Conservation (phyloP, 2,329 filamentous ascomycete species). For the Nemania sp. region DNA sequence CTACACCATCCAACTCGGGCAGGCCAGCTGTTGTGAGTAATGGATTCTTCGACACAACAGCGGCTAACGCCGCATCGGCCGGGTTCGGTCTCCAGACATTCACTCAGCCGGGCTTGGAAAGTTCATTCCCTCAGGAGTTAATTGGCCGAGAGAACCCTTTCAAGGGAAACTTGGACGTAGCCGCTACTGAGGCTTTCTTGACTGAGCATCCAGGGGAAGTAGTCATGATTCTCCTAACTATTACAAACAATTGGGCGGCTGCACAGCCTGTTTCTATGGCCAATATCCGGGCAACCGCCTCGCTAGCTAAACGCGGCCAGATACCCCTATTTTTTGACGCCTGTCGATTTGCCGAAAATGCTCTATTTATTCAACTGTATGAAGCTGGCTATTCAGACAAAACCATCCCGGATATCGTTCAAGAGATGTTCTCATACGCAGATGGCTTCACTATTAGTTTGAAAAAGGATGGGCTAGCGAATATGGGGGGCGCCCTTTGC, state of each 20-base stretch:
- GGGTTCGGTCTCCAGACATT: constrained; percentile 40
- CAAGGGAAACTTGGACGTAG: constrained; percentile 41
- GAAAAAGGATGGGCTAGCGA: constrained; percentile 46
- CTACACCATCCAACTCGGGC: neutral
- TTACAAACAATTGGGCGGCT: constrained; percentile 46
- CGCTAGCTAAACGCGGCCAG: constrained; percentile 27
- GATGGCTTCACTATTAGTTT: constrained; percentile 45
- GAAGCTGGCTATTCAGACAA: constrained; percentile 40
- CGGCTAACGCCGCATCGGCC: constrained; percentile 38
- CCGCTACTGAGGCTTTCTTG: constrained; percentile 34
- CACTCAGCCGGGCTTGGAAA: constrained; percentile 37
- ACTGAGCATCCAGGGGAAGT: constrained; percentile 27
- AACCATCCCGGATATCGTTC: constrained; percentile 38
- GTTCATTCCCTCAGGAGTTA: constrained; percentile 36
- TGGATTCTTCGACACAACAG: constrained; percentile 45
- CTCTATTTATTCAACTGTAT: constrained; percentile 42
- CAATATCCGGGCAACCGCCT: constrained; percentile 40
- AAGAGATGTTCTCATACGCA: constrained; percentile 43
- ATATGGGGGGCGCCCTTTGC: constrained; percentile 43
- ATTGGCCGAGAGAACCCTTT: constrained; percentile 36
- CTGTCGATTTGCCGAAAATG: constrained; percentile 46
- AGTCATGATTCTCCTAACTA: constrained; percentile 42
- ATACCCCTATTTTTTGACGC: constrained; percentile 46
- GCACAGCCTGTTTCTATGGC: constrained; percentile 45
- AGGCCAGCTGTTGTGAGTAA: constrained; percentile 44